A percentile compares a stretch with the other conserved stretches of the same genome.
These are phyloP conservation scores for Moesziomyces aphidis DNA, from an alignment of 1,284 basidiomycete genomes.

Conservation along the genomic window DNA sequence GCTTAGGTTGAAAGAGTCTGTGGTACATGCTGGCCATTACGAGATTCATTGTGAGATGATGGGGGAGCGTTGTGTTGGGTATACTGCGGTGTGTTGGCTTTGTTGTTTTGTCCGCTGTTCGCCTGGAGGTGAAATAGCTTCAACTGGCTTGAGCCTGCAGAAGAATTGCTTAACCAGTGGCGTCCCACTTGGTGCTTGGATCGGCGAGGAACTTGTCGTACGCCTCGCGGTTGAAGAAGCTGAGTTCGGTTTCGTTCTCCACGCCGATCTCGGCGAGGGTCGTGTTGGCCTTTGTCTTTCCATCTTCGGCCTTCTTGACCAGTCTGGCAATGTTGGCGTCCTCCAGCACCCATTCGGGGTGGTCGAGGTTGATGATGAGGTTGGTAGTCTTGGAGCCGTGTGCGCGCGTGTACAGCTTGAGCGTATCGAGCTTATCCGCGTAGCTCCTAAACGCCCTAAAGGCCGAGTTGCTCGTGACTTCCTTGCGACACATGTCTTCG, in stretches of 20 bases:
- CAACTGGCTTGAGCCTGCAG: too few relatives aligned
- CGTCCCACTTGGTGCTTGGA: slow-evolving; percentile 63
- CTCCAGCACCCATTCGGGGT: slow-evolving; percentile 61
- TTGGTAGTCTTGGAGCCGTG: slow-evolving; percentile 83
- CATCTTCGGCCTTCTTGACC: slow-evolving; percentile 1
- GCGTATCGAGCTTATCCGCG: slow-evolving; percentile 74
- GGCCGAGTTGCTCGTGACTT: slow-evolving; percentile 46
- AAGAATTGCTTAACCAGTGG: slow-evolving; percentile 9
- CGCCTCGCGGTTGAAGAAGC: slow-evolving; percentile 59
- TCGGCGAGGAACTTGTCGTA: slow-evolving; percentile 60
- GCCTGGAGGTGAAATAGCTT: too few relatives aligned
- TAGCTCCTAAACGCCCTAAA: slow-evolving; percentile 58
- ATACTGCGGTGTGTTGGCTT: background rate
- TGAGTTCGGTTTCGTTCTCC: slow-evolving; percentile 65
- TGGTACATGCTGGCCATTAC: background rate
- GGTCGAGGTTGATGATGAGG: slow-evolving; percentile 67
- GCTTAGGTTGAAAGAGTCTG: too few relatives aligned
- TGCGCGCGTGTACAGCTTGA: slow-evolving; percentile 93
- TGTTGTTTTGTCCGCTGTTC: too few relatives aligned
- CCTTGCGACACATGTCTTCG: slow-evolving; percentile 77
- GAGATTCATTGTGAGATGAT: background rate
- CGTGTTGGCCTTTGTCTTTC: slow-evolving; percentile 22
- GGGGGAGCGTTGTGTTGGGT: background rate
- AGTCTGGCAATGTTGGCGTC: slow-evolving; percentile 15
- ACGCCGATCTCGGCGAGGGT: slow-evolving; percentile 54